Base-by-base conservation (phyloP, 78 protist species). In the Carpediemonas membranifera region DNA sequence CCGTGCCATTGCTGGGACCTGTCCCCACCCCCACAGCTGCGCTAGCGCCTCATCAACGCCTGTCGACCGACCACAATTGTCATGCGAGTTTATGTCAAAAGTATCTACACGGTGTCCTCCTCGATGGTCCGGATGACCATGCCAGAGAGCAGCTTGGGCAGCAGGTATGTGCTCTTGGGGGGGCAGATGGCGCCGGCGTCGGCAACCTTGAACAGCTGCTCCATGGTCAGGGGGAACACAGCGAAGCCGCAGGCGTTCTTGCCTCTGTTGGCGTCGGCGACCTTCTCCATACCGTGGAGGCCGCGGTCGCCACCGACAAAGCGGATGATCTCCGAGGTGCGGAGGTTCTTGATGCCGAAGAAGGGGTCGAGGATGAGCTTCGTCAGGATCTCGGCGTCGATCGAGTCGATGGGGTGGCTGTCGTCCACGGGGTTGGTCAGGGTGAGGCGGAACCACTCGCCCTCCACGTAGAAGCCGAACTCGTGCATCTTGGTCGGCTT, bases 271-370 rank as follows among this genome's bases (percentile, higher is more conserved):
- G 50, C n/a, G 9, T 65, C 3, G 19, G 27, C 70, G n/a, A 50
- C 9, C 7, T 71, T 18, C 9, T 9, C 13, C 18, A 71, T 15
- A 3, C 3, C 76, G 7, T 9, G 3, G 7, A 34, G 34, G n/a
- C 76, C 76, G 30, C 76, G 33, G 14, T 15, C 54, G n/a, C 76
- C 76, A 33, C 76, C 76, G 33, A 71, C 43, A 43, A 71, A 71
- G 5, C 54, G 52, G 35, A 71, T 53, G 2, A 34, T 65, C 30
- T 71, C 51, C 19, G 60, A 16, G 18, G 7, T 57, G n/a, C 76
- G 28, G 21, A 71, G 30, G n/a, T 71, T 60, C 18, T 15, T 50
- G 47, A 71, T 71, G 9, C 52, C 73, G 13, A 71, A 62, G 11
- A 71, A 41, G 33, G 76, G 76, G n/a, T 9, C 15, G 13, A 71